Percentiles rank a stretch among this genome's conserved stretches.
Evolutionary conservation across 2,329 filamentous ascomycete species (phyloP).

Genomic region (Phaeoacremonium minimum): DNA sequence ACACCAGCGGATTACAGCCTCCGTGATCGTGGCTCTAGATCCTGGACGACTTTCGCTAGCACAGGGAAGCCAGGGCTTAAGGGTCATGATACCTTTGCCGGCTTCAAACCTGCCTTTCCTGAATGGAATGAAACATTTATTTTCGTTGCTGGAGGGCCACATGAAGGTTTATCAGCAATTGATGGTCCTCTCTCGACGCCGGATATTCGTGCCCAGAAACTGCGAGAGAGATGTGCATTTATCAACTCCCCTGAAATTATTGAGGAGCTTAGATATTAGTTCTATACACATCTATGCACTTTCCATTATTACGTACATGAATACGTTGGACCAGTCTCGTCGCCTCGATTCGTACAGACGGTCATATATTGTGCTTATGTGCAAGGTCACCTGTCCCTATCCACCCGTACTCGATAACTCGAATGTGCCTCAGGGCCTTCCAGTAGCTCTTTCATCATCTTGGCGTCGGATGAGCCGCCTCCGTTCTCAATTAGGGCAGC

Average conservation of each 20-base stretch:
- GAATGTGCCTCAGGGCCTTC: slow-evolving; percentile 22
- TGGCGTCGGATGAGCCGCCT: slow-evolving; percentile 16
- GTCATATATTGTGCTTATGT: no score
- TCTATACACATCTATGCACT: no score
- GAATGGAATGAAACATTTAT: slow-evolving; percentile 19
- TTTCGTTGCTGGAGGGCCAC: slow-evolving; percentile 38
- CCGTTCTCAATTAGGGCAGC: slow-evolving; percentile 27
- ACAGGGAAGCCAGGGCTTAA: slow-evolving; percentile 26
- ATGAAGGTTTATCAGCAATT: slow-evolving; percentile 34
- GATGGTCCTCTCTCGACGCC: slow-evolving; percentile 26
- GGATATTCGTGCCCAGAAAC: slow-evolving; percentile 31
- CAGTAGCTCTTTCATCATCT: slow-evolving; percentile 24
- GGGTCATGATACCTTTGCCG: slow-evolving; percentile 30
- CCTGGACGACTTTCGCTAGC: slow-evolving; percentile 42
- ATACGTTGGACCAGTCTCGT: no score
- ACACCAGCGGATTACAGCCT: slow-evolving; percentile 33
- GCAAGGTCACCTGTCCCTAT: no score
- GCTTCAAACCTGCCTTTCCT: slow-evolving; percentile 32
- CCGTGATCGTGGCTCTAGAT: slow-evolving; percentile 30
- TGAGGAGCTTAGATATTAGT: slow-evolving; percentile 34
- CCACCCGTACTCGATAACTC: neutral
- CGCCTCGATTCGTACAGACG: no score
- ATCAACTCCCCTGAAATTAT: slow-evolving; percentile 39
- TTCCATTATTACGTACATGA: no score
- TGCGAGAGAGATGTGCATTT: slow-evolving; percentile 41